phyloP scores from a whole-genome alignment of 495 filamentous ascomycete genomes.

The Tuber umbilicatum region DNA sequence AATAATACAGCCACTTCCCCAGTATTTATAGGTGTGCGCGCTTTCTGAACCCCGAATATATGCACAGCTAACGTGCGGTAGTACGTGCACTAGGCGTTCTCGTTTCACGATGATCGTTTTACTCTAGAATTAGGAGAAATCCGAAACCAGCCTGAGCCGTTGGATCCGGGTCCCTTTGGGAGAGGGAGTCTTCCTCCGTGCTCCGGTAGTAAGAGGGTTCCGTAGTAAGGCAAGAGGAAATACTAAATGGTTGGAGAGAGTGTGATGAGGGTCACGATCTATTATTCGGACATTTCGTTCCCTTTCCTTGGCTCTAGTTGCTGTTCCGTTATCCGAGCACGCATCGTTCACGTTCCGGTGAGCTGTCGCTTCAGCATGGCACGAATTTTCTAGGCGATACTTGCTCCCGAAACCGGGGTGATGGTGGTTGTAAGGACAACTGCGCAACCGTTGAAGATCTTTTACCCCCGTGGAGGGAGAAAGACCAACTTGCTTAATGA shows the following conservation, averaged over 20 bases:
- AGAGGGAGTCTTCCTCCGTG: not conserved
- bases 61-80: slow-evolving; percentile 1
- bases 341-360: not conserved
- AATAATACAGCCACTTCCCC: slow-evolving; percentile 3
- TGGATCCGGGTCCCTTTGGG: not conserved
- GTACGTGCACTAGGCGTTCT: not conserved
- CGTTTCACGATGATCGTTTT: not conserved
- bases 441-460: not conserved
- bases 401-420: not conserved
- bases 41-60: not conserved
- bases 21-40: not conserved
- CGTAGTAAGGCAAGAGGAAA: too few species aligned
- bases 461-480: not conserved
- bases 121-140: not conserved
- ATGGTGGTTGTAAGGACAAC: not conserved
- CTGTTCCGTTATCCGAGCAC: not conserved
- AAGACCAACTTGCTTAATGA: not conserved
- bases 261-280: not conserved
- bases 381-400: not conserved
- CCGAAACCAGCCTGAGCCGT: not conserved
- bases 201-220: not conserved
- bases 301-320: not conserved
- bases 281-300: not conserved
- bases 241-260: too few species aligned
- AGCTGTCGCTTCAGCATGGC: not conserved